Conservation (phyloP, 2,329 filamentous ascomycete genomes). For the Pyrenochaeta sp. region DNA sequence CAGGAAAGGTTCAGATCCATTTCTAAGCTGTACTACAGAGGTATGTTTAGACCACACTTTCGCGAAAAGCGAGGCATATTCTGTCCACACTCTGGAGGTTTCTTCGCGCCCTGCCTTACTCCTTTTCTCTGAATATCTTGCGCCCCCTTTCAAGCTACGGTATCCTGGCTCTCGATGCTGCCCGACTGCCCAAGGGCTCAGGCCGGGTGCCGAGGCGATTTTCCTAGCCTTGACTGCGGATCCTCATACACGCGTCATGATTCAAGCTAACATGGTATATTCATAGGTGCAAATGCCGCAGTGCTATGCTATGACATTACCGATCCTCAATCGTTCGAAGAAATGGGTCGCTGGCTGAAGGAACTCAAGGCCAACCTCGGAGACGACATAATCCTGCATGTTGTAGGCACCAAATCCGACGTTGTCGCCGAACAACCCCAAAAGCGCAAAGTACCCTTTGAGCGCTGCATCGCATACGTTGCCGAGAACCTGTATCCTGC, state of each 20-base stretch:
- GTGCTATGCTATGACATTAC: constrained; percentile 96
- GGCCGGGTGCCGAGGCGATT: constrained; percentile 4
- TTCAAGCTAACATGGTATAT: constrained; percentile 7
- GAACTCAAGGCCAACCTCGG: constrained; percentile 81
- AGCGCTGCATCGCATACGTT: constrained; percentile 94
- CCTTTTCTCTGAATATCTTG: constrained; percentile 9
- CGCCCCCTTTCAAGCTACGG: constrained; percentile 5
- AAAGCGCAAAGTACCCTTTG: constrained; percentile 85
- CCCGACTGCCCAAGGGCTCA: constrained; percentile 11
- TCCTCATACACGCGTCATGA: no score
- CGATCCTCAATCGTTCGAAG: constrained; percentile 80
- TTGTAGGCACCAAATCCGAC: constrained; percentile 84
- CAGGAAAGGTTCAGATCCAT: constrained; percentile 96
- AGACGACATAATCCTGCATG: constrained; percentile 83
- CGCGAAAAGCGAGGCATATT: no score
- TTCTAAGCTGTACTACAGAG: constrained; percentile 90
- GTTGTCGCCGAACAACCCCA: constrained; percentile 85
- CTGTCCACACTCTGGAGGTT: background rate
- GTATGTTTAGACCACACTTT: constrained; percentile 29
- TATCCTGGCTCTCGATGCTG: constrained; percentile 8
- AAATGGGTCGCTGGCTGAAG: constrained; percentile 87
- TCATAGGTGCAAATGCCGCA: constrained; percentile 81
- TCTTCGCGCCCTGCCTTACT: constrained; percentile 1
- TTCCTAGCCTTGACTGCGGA: constrained; percentile 6
- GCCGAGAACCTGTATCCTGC: constrained; percentile 86